Conservation (phyloP, 2,329 filamentous ascomycete genomes). For the Gnomoniopsis sp. region DNA sequence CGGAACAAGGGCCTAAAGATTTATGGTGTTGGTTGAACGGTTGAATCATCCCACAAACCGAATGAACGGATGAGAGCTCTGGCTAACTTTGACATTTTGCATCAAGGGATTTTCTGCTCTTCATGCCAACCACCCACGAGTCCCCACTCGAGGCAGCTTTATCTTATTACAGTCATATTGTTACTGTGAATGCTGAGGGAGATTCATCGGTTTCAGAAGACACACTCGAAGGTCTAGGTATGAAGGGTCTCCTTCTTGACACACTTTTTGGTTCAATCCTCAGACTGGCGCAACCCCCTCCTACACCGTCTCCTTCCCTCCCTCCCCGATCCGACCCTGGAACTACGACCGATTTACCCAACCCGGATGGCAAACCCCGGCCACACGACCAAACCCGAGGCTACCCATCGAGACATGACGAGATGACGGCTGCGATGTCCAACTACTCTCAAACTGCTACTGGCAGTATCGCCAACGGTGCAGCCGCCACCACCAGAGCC, state of each 20-base stretch:
- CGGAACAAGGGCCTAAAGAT: too few relatives aligned
- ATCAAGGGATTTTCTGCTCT: conserved; percentile 83
- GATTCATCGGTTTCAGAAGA: conserved; percentile 92
- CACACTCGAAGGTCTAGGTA: conserved; percentile 92
- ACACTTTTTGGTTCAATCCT: conserved; percentile 74
- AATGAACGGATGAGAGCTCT: background rate
- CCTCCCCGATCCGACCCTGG: conserved; percentile 14
- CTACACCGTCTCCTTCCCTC: conserved; percentile 16
- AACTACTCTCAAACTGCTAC: conserved; percentile 4
- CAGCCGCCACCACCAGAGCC: background rate
- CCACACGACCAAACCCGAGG: background rate
- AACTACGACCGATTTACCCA: background rate
- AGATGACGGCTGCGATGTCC: conserved; percentile 4
- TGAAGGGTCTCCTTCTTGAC: conserved; percentile 66
- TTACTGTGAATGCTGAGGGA: conserved; percentile 88
- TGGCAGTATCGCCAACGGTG: background rate
- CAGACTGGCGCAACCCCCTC: conserved; percentile 51
- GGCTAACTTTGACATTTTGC: conserved; percentile 1
- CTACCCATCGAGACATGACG: background rate
- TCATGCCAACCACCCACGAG: conserved; percentile 65
- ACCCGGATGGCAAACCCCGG: conserved; percentile 12
- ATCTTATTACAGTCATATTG: conserved; percentile 86
- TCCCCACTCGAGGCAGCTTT: conserved; percentile 77
- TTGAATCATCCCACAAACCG: background rate
- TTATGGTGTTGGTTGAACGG: too few relatives aligned